Conservation (phyloP, 139 green algal species). For the Chlamydomonas sphaeroides region DNA sequence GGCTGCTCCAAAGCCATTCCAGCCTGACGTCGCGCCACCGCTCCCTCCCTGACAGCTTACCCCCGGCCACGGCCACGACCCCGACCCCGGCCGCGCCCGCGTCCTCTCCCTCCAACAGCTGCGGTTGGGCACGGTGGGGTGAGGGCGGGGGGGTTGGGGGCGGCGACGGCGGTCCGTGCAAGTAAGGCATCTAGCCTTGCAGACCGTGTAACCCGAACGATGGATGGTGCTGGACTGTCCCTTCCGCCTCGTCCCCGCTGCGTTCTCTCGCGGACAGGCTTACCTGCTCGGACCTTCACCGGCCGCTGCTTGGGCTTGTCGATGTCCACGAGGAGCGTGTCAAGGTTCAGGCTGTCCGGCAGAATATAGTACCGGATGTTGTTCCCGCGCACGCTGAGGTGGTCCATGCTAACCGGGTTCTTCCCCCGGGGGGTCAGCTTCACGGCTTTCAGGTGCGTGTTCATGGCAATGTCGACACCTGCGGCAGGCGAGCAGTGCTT, state of each 20-base stretch:
- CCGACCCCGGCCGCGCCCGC: slow-evolving; percentile 38
- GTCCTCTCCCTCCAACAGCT: slow-evolving; percentile 23
- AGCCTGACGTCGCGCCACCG: too few species aligned
- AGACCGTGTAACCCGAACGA: neutral
- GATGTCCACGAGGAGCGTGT: slow-evolving; percentile 98
- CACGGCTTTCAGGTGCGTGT: slow-evolving; percentile 97
- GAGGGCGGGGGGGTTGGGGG: neutral
- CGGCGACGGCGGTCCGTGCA: too few species aligned
- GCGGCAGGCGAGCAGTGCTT: slow-evolving; percentile 32
- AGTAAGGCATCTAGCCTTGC: too few species aligned
- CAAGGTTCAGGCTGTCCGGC: slow-evolving; percentile 97
- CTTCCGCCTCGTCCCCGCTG: neutral
- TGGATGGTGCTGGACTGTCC: neutral
- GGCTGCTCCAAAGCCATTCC: too few species aligned
- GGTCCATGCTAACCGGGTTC: slow-evolving; percentile 87
- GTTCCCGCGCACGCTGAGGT: slow-evolving; percentile 91
- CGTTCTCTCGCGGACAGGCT: neutral
- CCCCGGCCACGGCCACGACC: slow-evolving; percentile 22
- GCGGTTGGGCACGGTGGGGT: neutral
- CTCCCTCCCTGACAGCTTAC: neutral
- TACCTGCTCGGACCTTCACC: slow-evolving; percentile 64
- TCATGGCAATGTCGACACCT: slow-evolving; percentile 99
- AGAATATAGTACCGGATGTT: slow-evolving; percentile 97
- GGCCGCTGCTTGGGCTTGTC: slow-evolving; percentile 93
- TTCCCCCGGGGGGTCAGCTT: slow-evolving; percentile 96